Percentiles rank a stretch among this genome's conserved stretches.
Evolutionary conservation across 345 rosid species (phyloP).

Genomic region (Syzygium jambos): DNA sequence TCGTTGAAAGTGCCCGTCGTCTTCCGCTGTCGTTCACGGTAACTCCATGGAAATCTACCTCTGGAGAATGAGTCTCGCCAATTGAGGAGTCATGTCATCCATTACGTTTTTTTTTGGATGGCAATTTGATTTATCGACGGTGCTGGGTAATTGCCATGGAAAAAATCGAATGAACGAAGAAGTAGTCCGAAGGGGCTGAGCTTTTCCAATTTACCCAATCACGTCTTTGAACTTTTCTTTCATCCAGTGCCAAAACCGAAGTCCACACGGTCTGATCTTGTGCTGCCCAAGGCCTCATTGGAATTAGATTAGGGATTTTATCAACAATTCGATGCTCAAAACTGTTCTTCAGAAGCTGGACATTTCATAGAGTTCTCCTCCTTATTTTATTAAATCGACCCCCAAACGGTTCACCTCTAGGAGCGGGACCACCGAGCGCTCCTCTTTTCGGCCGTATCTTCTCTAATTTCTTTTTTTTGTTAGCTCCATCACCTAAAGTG

Average conservation of each 20-base stretch:
- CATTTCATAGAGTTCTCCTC: background rate
- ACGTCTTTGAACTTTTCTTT: too few species aligned
- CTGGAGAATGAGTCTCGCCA: background rate
- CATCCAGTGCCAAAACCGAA: background rate
- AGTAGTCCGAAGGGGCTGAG: too few species aligned
- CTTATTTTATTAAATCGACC: background rate
- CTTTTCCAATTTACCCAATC: too few species aligned
- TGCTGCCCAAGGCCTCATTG: fast-evolving
- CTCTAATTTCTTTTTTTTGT: background rate
- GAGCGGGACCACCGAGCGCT: fast-evolving
- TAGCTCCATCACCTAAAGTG: background rate
- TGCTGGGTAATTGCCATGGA: too few species aligned
- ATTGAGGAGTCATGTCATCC: background rate
- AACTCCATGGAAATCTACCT: background rate
- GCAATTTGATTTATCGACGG: too few species aligned
- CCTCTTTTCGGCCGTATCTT: background rate
- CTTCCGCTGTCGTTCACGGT: background rate
- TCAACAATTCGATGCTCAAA: background rate
- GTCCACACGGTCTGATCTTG: background rate
- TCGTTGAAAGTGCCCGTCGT: background rate
- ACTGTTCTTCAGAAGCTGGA: background rate
- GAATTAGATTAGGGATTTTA: background rate
- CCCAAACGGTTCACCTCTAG: background rate
- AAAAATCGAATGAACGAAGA: too few species aligned
- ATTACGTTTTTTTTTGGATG: too few species aligned